Evolutionary conservation across 441 rosid genomes (phyloP).

Genomic region (Gossypium laxum): DNA sequence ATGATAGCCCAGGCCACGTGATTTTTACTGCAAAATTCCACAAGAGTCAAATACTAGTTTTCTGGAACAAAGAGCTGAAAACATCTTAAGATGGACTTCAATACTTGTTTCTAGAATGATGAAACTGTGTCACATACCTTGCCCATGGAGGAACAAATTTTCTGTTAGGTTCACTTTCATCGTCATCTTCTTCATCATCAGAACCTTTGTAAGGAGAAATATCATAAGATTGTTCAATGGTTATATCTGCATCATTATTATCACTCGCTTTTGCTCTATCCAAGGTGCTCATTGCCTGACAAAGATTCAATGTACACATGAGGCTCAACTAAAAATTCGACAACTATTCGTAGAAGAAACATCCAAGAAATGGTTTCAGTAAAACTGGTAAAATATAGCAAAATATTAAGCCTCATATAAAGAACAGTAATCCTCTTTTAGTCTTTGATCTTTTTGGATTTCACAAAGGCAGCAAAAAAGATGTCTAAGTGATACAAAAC

Average conservation of each 20-base stretch:
- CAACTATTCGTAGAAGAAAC: not conserved
- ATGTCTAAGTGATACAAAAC: not conserved
- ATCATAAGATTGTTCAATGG: slow-evolving; percentile 57
- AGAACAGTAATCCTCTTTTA: not conserved
- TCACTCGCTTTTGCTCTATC: slow-evolving; percentile 20
- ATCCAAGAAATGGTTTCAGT: not conserved
- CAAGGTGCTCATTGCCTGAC: slow-evolving; percentile 32
- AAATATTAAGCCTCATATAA: not conserved
- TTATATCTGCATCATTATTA: slow-evolving; percentile 13
- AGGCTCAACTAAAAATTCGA: not conserved
- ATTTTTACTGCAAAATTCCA: slow-evolving; percentile 41
- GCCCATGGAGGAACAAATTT: slow-evolving; percentile 85
- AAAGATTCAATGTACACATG: slow-evolving; percentile 12
- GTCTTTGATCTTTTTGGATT: too few species aligned
- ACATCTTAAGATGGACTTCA: not conserved
- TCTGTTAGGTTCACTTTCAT: slow-evolving; percentile 29
- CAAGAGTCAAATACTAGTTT: not conserved
- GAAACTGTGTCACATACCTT: slow-evolving; percentile 37
- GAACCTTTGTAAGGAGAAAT: slow-evolving; percentile 89
- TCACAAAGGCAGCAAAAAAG: not conserved
- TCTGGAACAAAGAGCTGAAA: not conserved
- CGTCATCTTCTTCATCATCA: slow-evolving; percentile 62
- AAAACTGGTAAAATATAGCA: not conserved
- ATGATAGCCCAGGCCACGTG: slow-evolving; percentile 27
- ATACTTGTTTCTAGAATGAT: not conserved